Evolutionary conservation across 805 yeast species (phyloP).

Genomic region (Kregervanrija fluxuum): DNA sequence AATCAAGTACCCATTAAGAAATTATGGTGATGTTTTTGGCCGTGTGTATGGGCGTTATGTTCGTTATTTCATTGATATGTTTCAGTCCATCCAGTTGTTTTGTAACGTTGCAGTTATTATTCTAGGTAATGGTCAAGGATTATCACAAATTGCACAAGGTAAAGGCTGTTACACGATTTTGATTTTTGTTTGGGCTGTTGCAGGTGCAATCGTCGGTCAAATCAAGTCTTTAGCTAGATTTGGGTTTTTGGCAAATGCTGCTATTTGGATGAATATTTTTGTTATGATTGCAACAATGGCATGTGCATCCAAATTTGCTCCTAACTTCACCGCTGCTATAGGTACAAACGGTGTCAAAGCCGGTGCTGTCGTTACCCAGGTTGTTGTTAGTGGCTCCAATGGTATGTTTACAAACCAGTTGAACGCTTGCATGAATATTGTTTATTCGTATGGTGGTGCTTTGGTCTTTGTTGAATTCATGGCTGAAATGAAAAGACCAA

Average conservation of each 20-base stretch:
- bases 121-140: slow-evolving; percentile 35
- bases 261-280: slow-evolving; percentile 42
- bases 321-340: slow-evolving; percentile 28
- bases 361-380: slow-evolving; percentile 24
- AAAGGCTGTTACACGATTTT: slow-evolving; percentile 34
- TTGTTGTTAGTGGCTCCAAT: slow-evolving; percentile 14
- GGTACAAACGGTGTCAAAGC: slow-evolving; percentile 8
- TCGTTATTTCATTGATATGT: slow-evolving; percentile 27
- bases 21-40: slow-evolving; percentile 35
- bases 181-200: slow-evolving; percentile 35
- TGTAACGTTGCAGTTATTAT: slow-evolving; percentile 37
- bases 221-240: slow-evolving; percentile 33
- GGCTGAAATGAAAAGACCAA: slow-evolving; percentile 42
- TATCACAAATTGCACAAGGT: slow-evolving; percentile 32
- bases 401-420: slow-evolving; percentile 19
- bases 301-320: slow-evolving; percentile 29
- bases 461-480: slow-evolving; percentile 39
- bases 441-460: slow-evolving; percentile 45
- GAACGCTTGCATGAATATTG: slow-evolving; percentile 32
- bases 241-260: slow-evolving; percentile 35
- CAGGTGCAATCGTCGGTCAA: slow-evolving; percentile 39
- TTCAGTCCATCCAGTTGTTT: slow-evolving; percentile 37
- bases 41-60: slow-evolving; percentile 31
- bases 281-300: slow-evolving; percentile 37
- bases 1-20: slow-evolving; percentile 34